These are phyloP conservation scores for Rosa lucieae DNA, from an alignment of 306 rosid species.

Conservation along the genomic window DNA sequence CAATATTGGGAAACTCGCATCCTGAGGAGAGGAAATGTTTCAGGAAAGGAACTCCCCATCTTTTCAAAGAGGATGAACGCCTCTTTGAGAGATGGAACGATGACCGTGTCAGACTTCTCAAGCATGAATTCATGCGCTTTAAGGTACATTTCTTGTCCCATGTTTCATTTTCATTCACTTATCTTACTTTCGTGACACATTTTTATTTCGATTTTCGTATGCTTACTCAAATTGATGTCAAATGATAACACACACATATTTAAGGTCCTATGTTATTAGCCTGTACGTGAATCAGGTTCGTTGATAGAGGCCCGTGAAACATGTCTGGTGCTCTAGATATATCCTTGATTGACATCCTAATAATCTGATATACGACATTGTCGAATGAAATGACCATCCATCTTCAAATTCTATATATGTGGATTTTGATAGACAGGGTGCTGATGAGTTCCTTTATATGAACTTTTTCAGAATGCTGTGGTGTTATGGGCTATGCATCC, in stretches of 20 bases:
- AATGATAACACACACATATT: neutral
- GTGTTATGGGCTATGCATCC: constrained; percentile 92
- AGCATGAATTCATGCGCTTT: constrained; percentile 84
- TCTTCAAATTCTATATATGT: neutral
- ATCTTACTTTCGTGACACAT: neutral
- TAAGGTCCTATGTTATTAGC: no score
- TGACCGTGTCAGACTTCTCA: constrained; percentile 51
- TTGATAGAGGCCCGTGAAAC: no score
- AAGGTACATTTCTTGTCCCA: constrained; percentile 42
- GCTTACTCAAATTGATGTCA: neutral
- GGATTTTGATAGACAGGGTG: neutral
- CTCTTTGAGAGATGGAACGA: constrained; percentile 74
- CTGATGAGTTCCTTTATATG: neutral
- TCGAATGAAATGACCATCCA: neutral
- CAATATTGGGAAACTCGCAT: constrained; percentile 71
- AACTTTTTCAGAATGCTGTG: constrained; percentile 57
- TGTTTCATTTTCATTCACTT: neutral
- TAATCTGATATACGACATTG: neutral
- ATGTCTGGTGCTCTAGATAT: no score
- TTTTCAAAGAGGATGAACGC: constrained; percentile 73
- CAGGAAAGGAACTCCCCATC: constrained; percentile 53
- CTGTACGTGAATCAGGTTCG: no score
- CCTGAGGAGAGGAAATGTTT: constrained; percentile 53
- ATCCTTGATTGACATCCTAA: neutral
- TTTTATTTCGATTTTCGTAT: neutral